Base-by-base conservation (phyloP, 2,329 filamentous ascomycete species). In the Trichoderma endophyticum region DNA sequence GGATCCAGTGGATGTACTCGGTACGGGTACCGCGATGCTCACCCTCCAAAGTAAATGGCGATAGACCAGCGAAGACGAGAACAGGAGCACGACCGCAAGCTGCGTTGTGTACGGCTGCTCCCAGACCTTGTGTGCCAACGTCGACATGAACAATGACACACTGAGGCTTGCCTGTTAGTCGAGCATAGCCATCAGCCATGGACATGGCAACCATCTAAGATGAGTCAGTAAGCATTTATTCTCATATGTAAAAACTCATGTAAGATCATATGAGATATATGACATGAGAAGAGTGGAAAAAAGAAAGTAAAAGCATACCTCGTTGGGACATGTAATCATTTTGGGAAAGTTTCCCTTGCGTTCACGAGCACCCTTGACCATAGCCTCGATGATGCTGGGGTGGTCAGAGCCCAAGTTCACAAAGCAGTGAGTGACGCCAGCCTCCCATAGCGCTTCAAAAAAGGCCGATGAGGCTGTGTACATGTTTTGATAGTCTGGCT, bases 1-100 rank as follows among this genome's bases (percentile, higher is more conserved):
- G 93, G 36, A 95, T 91, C 92, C 93, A 95, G 80, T 95, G 93
- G 75, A 94, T 95, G 79, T 93, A 95, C 81, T 95, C 93, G 1
- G 92, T 94, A 69, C 93, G 86, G n/a, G 87, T 91, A 14, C 93
- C 93, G 1, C 91, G 87, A 82, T 92, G 89, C 81, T 95, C 93
- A 18, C 93, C 93, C 76, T 94, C 92, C 34, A 91, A 86, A 0
- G 93, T 95, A 78, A 90, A 93, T 0, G 93, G 93, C 12, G 90
- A 93, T 18, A 95, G 83, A 5, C 93, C 93, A 1, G 93, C 93
- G 76, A 95, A 95, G 71, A 95, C 89, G 60, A 95, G 81, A 4
- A 95, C 89, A 0, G 93, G 93, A 0, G 90, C 90, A 63, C 93
- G 87, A 1, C 93, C 93, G 64, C 88, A 90, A 1, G 90, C 92